These are phyloP conservation scores for Diaporthe australafricana DNA, from an alignment of 2,329 filamentous ascomycete species.

Conservation along the genomic window DNA sequence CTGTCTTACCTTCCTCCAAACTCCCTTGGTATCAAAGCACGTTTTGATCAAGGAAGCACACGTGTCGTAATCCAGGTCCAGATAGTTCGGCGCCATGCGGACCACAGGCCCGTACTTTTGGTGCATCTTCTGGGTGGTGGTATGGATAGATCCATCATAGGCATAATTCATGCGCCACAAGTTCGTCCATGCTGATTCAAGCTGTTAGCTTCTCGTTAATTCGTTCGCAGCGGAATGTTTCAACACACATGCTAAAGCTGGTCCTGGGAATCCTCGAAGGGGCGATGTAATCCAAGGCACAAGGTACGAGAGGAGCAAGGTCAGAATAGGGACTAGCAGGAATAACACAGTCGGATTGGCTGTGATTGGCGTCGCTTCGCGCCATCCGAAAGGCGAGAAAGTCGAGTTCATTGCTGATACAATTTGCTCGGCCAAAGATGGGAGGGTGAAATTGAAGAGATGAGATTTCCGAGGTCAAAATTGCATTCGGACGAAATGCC, in stretches of 20 bases:
- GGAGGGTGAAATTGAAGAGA: too few relatives aligned
- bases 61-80: constrained; percentile 24
- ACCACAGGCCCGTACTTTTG: constrained; percentile 23
- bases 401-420: neutral
- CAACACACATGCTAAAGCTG: constrained; percentile 21
- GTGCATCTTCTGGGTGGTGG: constrained; percentile 1
- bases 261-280: constrained; percentile 18
- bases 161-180: constrained; percentile 18
- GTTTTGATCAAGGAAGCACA: constrained; percentile 16
- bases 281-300: constrained; percentile 14
- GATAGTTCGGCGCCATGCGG: constrained; percentile 12
- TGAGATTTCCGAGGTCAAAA: neutral
- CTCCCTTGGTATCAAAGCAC: constrained; percentile 25
- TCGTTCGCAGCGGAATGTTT: neutral
- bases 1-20: constrained; percentile 18
- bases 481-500: neutral
- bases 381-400: neutral
- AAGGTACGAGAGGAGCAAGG: constrained; percentile 1
- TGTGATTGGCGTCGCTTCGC: neutral
- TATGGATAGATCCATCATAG: constrained; percentile 7
- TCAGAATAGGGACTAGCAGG: constrained; percentile 11
- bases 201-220: neutral
- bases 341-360: neutral
- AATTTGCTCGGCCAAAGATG: too few relatives aligned
- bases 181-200: constrained; percentile 9